Conservation (phyloP, 2,329 filamentous ascomycete genomes). For the Claviceps lovelessii region DNA sequence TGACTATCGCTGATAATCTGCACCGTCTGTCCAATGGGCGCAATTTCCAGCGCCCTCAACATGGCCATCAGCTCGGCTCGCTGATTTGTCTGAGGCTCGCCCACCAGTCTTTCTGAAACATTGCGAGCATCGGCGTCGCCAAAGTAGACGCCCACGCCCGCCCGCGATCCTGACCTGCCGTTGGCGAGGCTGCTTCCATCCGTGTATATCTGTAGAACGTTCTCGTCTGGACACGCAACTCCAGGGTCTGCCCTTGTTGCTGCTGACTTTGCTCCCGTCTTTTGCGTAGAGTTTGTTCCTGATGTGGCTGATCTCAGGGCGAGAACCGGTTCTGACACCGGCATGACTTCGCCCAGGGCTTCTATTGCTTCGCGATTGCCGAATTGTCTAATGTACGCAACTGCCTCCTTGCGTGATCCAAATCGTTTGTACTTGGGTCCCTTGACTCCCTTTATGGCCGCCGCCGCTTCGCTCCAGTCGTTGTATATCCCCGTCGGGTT, state of each 20-base stretch:
- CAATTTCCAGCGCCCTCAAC: slow-evolving; percentile 64
- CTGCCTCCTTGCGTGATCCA: slow-evolving; percentile 53
- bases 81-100: slow-evolving; percentile 76
- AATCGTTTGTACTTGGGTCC: slow-evolving; percentile 60
- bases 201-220: slow-evolving; percentile 36
- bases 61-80: slow-evolving; percentile 90
- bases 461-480: slow-evolving; percentile 54
- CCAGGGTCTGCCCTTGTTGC: not conserved
- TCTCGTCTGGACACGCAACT: slow-evolving; percentile 5
- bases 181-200: slow-evolving; percentile 49
- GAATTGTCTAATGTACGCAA: slow-evolving; percentile 52
- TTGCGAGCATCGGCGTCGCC: slow-evolving; percentile 43
- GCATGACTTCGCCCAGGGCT: slow-evolving; percentile 20
- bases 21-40: slow-evolving; percentile 51
- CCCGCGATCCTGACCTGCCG: slow-evolving; percentile 37
- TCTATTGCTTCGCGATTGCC: slow-evolving; percentile 30
- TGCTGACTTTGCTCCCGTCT: slow-evolving; percentile 2
- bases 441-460: slow-evolving; percentile 60
- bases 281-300: slow-evolving; percentile 14
- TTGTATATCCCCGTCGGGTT: slow-evolving; percentile 43
- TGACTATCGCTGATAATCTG: slow-evolving; percentile 78
- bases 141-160: slow-evolving; percentile 52
- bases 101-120: slow-evolving; percentile 61
- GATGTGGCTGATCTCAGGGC: slow-evolving; percentile 9
- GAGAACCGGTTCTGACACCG: slow-evolving; percentile 6